These are phyloP conservation scores for Talaromyces marneffei DNA, from an alignment of 2,329 filamentous ascomycete genomes.

Conservation along the genomic window DNA sequence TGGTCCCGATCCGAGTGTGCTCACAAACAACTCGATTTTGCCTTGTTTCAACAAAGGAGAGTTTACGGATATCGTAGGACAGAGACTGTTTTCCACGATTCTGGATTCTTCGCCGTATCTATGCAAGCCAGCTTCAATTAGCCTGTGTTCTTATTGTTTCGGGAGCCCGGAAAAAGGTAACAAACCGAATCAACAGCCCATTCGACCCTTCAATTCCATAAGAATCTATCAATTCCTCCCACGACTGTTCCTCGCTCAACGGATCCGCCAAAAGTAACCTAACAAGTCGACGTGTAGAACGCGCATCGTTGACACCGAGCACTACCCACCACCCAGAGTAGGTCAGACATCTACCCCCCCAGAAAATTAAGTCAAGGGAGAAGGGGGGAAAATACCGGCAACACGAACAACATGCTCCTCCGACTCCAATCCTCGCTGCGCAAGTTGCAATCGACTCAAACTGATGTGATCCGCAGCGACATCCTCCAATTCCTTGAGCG, in stretches of 20 bases:
- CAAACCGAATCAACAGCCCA: slow-evolving; percentile 56
- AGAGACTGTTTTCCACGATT: slow-evolving; percentile 44
- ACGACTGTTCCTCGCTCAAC: slow-evolving; percentile 55
- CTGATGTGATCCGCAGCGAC: slow-evolving; percentile 53
- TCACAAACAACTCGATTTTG: slow-evolving; percentile 57
- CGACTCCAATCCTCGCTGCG: slow-evolving; percentile 52
- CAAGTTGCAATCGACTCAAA: slow-evolving; percentile 55
- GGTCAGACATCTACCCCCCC: not conserved
- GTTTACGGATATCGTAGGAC: slow-evolving; percentile 52
- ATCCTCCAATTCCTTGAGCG: slow-evolving; percentile 47
- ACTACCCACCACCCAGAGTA: slow-evolving; percentile 28
- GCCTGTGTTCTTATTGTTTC: not conserved
- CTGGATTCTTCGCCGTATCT: slow-evolving; percentile 52
- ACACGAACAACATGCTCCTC: slow-evolving; percentile 50
- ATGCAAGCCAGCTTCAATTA: not conserved
- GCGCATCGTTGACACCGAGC: slow-evolving; percentile 46
- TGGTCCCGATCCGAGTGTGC: slow-evolving; percentile 46
- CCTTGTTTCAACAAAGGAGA: slow-evolving; percentile 51
- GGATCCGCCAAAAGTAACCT: slow-evolving; percentile 67
- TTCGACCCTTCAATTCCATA: slow-evolving; percentile 44
- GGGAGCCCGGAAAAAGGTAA: slow-evolving; percentile 12
- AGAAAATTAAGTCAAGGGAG: not conserved
- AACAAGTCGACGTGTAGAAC: slow-evolving; percentile 55
- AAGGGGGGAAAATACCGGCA: slow-evolving; percentile 38
- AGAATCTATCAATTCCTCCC: slow-evolving; percentile 59